These are phyloP conservation scores for Fusarium sp. DNA, from an alignment of 2,329 filamentous ascomycete genomes.

Conservation along the genomic window DNA sequence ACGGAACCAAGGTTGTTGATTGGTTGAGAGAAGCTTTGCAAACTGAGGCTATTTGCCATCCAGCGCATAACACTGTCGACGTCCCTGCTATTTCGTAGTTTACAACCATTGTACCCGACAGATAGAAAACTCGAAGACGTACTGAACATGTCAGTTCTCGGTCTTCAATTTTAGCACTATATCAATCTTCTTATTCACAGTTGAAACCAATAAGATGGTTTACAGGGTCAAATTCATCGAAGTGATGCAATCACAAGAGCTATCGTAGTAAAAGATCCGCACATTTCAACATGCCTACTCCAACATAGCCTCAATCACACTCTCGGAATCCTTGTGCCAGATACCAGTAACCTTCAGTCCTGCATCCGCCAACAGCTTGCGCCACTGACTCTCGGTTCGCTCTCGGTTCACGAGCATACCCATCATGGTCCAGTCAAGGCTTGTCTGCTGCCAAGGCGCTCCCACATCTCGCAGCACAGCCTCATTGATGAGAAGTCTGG, in stretches of 20 bases:
- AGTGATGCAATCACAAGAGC: neutral
- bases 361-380: conserved; percentile 16
- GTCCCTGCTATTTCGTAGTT: too few species aligned
- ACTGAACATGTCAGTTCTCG: too few species aligned
- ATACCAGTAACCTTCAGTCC: conserved; percentile 24
- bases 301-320: conserved; percentile 27
- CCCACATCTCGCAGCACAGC: conserved; percentile 23
- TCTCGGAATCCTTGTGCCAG: conserved; percentile 18
- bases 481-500: conserved; percentile 32
- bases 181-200: neutral
- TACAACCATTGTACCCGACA: too few species aligned
- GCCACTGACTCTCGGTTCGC: conserved; percentile 34
- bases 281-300: neutral
- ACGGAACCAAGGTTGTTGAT: neutral
- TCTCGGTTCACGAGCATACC: conserved; percentile 40
- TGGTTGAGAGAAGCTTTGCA: accelerated
- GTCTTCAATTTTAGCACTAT: neutral
- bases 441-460: conserved; percentile 38
- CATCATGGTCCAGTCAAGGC: conserved; percentile 44
- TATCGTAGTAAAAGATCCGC: neutral
- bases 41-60: neutral
- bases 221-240: neutral
- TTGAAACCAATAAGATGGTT: neutral
- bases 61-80: neutral
- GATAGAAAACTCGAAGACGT: too few species aligned